phyloP scores from a whole-genome alignment of 179 eudicot genomes.

The Beta macrorhiza region DNA sequence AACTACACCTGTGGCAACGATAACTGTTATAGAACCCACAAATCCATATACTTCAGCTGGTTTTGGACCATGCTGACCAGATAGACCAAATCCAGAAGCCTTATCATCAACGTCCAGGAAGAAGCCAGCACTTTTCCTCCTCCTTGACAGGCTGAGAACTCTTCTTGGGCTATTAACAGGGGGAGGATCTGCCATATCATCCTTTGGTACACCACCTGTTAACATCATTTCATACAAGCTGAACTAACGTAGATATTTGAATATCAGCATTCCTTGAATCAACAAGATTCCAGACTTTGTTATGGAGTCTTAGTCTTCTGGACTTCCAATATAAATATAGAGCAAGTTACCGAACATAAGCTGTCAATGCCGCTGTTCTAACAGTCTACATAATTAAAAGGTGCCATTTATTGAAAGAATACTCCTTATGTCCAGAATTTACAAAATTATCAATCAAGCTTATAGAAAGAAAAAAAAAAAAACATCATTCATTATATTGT shows the following conservation, averaged over 20 bases:
- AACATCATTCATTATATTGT: not conserved
- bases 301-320: not conserved
- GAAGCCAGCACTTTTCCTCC: slow-evolving; percentile 47
- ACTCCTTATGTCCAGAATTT: not conserved
- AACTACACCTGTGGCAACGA: slow-evolving; percentile 67
- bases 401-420: not conserved
- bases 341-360: not conserved
- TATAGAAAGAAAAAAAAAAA: not conserved
- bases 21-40: slow-evolving; percentile 84
- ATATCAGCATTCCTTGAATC: not conserved
- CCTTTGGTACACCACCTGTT: slow-evolving; percentile 3
- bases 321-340: not conserved
- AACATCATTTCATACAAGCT: not conserved
- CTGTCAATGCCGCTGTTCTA: not conserved
- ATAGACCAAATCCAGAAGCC: slow-evolving; percentile 56
- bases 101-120: slow-evolving; percentile 44
- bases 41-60: slow-evolving; percentile 90
- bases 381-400: not conserved
- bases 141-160: slow-evolving; percentile 68
- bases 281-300: not conserved
- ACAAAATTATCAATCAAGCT: not conserved
- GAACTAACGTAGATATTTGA: not conserved
- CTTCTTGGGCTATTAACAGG: slow-evolving; percentile 88
- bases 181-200: slow-evolving; percentile 48
- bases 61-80: slow-evolving; percentile 83